These are phyloP conservation scores for Tilletia horrida DNA, from an alignment of 1,284 basidiomycete genomes.

Conservation along the genomic window DNA sequence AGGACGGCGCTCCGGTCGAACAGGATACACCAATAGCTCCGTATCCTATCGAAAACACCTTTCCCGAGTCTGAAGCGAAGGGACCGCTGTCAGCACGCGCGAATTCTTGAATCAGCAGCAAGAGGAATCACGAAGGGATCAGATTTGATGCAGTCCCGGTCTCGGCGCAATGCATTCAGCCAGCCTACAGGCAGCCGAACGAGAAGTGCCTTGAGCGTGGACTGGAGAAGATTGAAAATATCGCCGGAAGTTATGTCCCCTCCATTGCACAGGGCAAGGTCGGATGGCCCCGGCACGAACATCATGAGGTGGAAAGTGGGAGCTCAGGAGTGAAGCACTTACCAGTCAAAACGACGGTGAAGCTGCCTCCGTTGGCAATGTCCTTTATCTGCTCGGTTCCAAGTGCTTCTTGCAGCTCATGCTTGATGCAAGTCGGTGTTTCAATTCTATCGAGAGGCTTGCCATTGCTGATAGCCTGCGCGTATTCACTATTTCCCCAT, in stretches of 20 bases:
- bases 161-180: background rate
- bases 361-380: constrained; percentile 19
- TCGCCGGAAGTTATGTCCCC: too few species aligned
- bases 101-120: too few species aligned
- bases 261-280: background rate
- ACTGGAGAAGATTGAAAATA: background rate
- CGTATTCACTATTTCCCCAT: constrained; percentile 23
- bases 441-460: constrained; percentile 9
- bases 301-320: background rate
- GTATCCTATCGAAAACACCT: constrained; percentile 16
- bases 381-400: constrained; percentile 10
- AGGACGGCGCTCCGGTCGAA: background rate
- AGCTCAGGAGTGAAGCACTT: background rate
- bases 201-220: background rate
- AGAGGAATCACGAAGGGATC: background rate
- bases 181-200: background rate
- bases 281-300: constrained; percentile 19
- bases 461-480: background rate
- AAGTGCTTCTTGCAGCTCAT: background rate
- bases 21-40: constrained; percentile 12
- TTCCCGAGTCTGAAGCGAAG: background rate
- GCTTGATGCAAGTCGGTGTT: background rate
- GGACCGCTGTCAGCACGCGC: background rate
- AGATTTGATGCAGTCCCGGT: background rate
- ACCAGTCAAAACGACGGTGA: constrained; percentile 16